Percentiles rank a stretch among this genome's conserved stretches.
phyloP scores from a whole-genome alignment of 108 stramenopile species.

The Nitzschia sp. region DNA sequence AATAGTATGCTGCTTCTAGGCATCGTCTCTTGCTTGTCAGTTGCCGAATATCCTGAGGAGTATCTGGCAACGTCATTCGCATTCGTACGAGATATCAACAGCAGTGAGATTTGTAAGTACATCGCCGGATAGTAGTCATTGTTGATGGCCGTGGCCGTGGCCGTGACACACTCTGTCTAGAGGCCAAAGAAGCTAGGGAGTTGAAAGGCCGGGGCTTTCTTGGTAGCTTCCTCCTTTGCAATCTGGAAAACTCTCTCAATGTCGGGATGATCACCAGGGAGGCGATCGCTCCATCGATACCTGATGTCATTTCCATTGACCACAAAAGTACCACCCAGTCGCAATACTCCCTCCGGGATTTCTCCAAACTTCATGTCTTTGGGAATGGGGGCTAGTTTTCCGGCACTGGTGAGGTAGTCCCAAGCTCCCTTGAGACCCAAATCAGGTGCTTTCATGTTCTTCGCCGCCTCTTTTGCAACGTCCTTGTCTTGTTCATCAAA shows the following conservation, averaged over 20 bases:
- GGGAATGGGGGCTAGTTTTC: slow-evolving; percentile 65
- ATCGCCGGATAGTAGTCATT: too few species aligned
- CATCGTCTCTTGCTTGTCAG: too few species aligned
- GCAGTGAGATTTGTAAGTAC: too few species aligned
- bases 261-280: slow-evolving; percentile 85
- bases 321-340: slow-evolving; percentile 87
- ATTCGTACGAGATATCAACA: too few species aligned
- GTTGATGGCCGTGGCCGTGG: too few species aligned
- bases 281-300: slow-evolving; percentile 76
- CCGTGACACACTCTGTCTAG: too few species aligned
- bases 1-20: too few species aligned
- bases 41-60: too few species aligned
- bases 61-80: too few species aligned
- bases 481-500: slow-evolving; percentile 50
- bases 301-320: slow-evolving; percentile 64
- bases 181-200: background rate
- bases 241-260: slow-evolving; percentile 53
- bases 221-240: slow-evolving; percentile 41
- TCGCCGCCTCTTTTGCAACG: slow-evolving; percentile 50
- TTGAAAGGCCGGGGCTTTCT: slow-evolving; percentile 7
- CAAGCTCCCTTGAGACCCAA: slow-evolving; percentile 39
- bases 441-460: slow-evolving; percentile 62
- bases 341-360: slow-evolving; percentile 79
- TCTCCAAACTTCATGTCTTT: slow-evolving; percentile 72
- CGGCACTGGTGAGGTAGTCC: slow-evolving; percentile 60